Evolutionary conservation across 2,329 filamentous ascomycete species (phyloP).

Genomic region (Arthrobotrys iridis): DNA sequence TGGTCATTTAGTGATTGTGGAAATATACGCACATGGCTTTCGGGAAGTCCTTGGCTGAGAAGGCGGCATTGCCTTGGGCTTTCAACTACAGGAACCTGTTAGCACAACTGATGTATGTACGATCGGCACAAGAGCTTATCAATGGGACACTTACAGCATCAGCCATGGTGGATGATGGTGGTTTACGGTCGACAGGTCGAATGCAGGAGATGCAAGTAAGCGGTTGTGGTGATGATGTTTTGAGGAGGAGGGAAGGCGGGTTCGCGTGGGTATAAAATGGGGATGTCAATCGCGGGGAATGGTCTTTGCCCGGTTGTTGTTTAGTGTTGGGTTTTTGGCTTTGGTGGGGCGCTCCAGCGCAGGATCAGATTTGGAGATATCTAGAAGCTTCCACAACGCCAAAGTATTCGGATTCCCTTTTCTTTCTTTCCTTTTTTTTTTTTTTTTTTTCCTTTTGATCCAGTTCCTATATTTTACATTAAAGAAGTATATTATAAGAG

Average conservation of each 20-base stretch:
- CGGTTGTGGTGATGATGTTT: background rate
- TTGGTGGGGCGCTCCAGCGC: conserved; percentile 45
- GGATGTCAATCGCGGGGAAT: conserved; percentile 37
- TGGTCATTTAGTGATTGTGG: conserved; percentile 6
- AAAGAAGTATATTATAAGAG: background rate
- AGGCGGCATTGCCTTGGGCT: conserved; percentile 97
- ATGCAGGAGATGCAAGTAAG: background rate
- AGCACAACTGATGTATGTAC: background rate
- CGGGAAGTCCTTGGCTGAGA: conserved; percentile 95
- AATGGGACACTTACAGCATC: conserved; percentile 38
- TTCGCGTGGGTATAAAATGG: conserved; percentile 27
- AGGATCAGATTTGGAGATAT: conserved; percentile 43
- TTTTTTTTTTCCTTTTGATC: too few relatives aligned
- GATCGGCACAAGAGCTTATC: background rate
- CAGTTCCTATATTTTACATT: background rate
- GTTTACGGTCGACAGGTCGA: too few relatives aligned
- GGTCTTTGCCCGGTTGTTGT: background rate
- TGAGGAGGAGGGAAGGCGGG: background rate
- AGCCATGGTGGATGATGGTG: conserved; percentile 23
- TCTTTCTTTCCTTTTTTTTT: background rate
- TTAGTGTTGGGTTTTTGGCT: too few relatives aligned
- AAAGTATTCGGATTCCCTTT: background rate
- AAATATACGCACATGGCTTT: conserved; percentile 81
- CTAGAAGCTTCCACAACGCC: conserved; percentile 51
- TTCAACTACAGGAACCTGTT: conserved; percentile 73